Base-by-base conservation (phyloP, 2,329 filamentous ascomycete genomes). In the Diplocarpon mali region DNA sequence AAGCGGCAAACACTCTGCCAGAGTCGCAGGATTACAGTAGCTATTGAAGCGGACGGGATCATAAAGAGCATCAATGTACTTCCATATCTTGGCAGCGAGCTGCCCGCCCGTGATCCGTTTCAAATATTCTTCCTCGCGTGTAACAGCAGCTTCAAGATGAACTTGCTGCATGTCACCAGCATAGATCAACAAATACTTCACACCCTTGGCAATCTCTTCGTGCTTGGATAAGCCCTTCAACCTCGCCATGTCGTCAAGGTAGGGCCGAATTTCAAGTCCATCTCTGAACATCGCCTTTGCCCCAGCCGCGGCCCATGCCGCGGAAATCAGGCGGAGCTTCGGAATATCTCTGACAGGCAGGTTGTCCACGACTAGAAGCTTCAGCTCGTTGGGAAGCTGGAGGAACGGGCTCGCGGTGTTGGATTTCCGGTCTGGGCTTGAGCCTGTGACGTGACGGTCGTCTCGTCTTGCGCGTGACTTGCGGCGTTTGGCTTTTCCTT, bases 251-350 rank as follows among this genome's bases (percentile, higher is more conserved):
- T 45, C 38, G 14, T 38, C 29, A 17, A 38, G 28, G 27, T 45
- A 31, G 5, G 45, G 48, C 3, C 40, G 30, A 16, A 50, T 6
- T 2, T 31, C 17, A n/a, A 45, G 41, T 6, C 42, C 40, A 31
- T 38, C 30, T 11, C 30, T 40, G 27, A 50, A 50, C 4, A 50
- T 14, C 7, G 14, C 29, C 6, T 17, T 30, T 10, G 35, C 38
- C 5, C 45, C 48, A 14, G 40, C 38, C 24, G 42, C 40, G 35
- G 45, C 48, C 45, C 48, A 50, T 15, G 28, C 31, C 6, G 20
- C 31, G 2, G 48, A 50, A 11, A 42, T 44, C 17, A 50, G 24
- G 27, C 48, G 44, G 2, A 47, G 6, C 6, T 20, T 45, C 1
- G 38, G 35, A 12, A 40, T 39, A 37, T 50, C 48, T 36, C 17